phyloP scores from a whole-genome alignment of 345 rosid species.

The Brassica napus region DNA sequence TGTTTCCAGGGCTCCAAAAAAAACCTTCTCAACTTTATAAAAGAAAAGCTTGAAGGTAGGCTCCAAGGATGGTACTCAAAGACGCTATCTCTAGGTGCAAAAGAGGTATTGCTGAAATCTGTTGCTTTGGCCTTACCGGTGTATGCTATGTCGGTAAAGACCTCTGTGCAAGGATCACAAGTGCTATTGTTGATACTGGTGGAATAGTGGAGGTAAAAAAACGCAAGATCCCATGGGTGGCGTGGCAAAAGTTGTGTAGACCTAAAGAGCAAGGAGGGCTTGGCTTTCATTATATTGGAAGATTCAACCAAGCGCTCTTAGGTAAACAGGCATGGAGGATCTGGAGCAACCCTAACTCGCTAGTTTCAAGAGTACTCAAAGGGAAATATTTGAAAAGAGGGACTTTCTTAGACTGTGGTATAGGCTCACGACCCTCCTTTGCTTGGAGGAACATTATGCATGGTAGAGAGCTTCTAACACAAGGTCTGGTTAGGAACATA shows the following conservation, averaged over 20 bases:
- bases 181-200: no score
- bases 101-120: no score
- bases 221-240: no score
- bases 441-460: not conserved
- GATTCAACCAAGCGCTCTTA: not conserved
- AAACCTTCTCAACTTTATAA: no score
- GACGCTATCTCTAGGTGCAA: no score
- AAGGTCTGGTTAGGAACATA: not conserved
- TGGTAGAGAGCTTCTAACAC: not conserved
- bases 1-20: no score
- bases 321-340: not conserved
- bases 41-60: no score
- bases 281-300: not conserved
- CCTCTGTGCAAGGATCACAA: no score
- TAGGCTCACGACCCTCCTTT: not conserved
- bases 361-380: not conserved
- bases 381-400: not conserved
- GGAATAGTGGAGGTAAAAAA: no score
- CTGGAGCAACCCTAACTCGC: not conserved
- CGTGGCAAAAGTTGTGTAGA: not conserved
- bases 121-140: no score
- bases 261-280: not conserved
- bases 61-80: no score
- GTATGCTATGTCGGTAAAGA: no score
- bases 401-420: not conserved